A percentile compares a stretch with the other conserved stretches of the same genome.
Conservation (phyloP, 2,329 filamentous ascomycete species). For the Ophiocordyceps camponoti-floridani region DNA sequence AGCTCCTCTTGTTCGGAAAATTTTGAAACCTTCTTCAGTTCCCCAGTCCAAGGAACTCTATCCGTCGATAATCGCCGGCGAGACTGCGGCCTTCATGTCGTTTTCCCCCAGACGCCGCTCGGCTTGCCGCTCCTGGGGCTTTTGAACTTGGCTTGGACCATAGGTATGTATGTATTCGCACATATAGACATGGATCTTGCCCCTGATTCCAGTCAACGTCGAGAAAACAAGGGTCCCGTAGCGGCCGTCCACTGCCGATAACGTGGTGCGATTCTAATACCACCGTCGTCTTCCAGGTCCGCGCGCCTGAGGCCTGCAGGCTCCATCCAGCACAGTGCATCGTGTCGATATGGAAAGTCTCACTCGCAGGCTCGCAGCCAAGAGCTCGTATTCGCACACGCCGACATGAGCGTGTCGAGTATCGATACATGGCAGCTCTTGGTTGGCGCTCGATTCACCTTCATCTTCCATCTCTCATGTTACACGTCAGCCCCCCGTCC, state of each 20-base stretch:
- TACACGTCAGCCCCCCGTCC: no score
- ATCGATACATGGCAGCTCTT: no score
- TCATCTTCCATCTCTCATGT: no score
- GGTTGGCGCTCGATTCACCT: no score
- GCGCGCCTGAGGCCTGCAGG: no score
- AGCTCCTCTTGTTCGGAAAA: not conserved
- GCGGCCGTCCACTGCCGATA: not conserved
- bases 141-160: not conserved
- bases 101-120: not conserved
- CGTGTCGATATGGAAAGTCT: no score
- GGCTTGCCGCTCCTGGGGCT: not conserved
- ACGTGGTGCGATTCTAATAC: not conserved
- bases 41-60: not conserved
- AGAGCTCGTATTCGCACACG: no score
- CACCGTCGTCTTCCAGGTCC: no score
- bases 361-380: no score
- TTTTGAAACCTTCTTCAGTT: not conserved
- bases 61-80: not conserved
- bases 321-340: no score
- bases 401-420: no score
- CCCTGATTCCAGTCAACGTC: no score
- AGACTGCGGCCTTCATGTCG: not conserved
- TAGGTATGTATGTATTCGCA: not conserved
- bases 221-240: not conserved
- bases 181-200: not conserved